Evolutionary conservation across 495 filamentous ascomycete genomes (phyloP).

Genomic region (Pseudotulostoma volvatum): DNA sequence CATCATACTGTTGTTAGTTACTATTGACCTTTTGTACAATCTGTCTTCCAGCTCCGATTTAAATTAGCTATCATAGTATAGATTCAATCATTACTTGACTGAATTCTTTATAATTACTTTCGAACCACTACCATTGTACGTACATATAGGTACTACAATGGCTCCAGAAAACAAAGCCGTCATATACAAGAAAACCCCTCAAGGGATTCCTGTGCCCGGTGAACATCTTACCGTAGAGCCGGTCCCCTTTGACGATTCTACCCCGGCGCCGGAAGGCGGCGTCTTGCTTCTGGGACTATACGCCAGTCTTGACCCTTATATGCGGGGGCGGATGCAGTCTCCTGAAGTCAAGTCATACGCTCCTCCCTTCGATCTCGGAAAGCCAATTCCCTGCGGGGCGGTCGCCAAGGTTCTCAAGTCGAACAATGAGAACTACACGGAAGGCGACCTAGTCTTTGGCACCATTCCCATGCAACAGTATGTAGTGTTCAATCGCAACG

Average conservation of each 20-base stretch:
- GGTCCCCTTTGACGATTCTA: conserved; percentile 46
- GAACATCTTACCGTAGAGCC: conserved; percentile 58
- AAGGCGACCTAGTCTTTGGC: conserved; percentile 52
- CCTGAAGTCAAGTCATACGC: conserved; percentile 44
- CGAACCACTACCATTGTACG: too few species aligned
- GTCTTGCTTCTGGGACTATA: conserved; percentile 57
- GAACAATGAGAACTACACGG: conserved; percentile 39
- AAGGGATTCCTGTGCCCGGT: conserved; percentile 51
- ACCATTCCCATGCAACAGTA: conserved; percentile 47
- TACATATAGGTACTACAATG: too few species aligned
- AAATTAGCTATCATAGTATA: too few species aligned
- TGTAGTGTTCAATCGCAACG: conserved; percentile 14
- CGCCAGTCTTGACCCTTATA: conserved; percentile 79
- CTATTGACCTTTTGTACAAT: too few species aligned
- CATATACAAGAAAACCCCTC: conserved; percentile 59
- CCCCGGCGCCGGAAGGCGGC: conserved; percentile 48
- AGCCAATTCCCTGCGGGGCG: conserved; percentile 39
- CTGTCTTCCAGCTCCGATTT: too few species aligned
- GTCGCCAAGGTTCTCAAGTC: conserved; percentile 54
- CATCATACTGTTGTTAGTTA: too few species aligned
- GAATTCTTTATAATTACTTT: too few species aligned
- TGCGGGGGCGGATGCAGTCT: conserved; percentile 49
- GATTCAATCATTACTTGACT: too few species aligned
- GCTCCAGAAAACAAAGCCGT: conserved; percentile 53
- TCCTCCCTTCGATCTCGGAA: conserved; percentile 36